phyloP scores from a whole-genome alignment of 2,329 filamentous ascomycete genomes.

The Xylaria sp. region DNA sequence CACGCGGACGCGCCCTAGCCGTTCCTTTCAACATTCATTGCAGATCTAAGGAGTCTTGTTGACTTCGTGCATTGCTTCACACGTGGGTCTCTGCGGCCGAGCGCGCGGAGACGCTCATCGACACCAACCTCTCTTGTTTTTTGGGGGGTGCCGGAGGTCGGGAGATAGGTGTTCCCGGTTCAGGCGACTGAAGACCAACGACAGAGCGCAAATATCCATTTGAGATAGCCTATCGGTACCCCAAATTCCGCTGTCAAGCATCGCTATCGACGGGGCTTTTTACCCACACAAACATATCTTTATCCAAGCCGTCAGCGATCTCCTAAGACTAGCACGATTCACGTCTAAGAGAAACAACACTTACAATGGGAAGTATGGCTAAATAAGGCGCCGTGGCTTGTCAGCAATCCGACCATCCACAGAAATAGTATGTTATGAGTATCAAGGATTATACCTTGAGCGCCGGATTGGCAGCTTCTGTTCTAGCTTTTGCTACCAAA shows the following conservation, averaged over 20 bases:
- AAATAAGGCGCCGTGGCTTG: constrained; percentile 25
- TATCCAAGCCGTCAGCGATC: constrained; percentile 32
- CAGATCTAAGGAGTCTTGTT: not conserved
- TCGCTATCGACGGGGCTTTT: constrained; percentile 57
- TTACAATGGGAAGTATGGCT: constrained; percentile 72
- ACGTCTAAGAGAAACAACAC: constrained; percentile 43
- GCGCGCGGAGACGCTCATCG: constrained; percentile 14
- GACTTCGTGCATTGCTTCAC: constrained; percentile 22
- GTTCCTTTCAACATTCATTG: constrained; percentile 10
- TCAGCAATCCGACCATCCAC: constrained; percentile 35
- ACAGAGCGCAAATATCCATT: not conserved
- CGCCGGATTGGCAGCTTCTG: constrained; percentile 58
- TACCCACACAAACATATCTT: constrained; percentile 71
- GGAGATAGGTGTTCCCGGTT: not conserved
- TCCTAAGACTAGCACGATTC: constrained; percentile 7
- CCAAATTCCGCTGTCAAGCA: constrained; percentile 1
- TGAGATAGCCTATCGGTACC: not conserved
- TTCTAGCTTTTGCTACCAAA: constrained; percentile 60
- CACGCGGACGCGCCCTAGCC: constrained; percentile 10
- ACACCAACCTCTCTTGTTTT: constrained; percentile 12
- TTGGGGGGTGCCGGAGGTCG: not conserved
- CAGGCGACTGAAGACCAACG: constrained; percentile 14
- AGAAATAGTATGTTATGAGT: constrained; percentile 8
- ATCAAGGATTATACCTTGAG: constrained; percentile 61
- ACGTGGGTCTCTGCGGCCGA: constrained; percentile 14